Base-by-base conservation (phyloP, 2,329 filamentous ascomycete species). In the Alternaria novae-zelandiae region DNA sequence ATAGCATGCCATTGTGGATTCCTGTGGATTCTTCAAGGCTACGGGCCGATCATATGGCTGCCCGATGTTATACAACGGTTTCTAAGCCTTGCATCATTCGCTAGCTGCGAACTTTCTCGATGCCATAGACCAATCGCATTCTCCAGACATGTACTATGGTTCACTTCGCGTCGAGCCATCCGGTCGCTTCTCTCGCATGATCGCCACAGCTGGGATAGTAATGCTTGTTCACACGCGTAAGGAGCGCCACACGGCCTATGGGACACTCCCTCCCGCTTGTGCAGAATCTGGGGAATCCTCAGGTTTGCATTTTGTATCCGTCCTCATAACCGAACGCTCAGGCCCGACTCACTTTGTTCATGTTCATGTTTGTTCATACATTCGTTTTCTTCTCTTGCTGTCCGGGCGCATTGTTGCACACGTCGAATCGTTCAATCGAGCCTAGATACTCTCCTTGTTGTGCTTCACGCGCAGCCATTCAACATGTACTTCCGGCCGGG, bases 401-500 rank as follows among this genome's bases (percentile, higher is more conserved):
- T 44, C 53, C 21, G 46, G 61, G 61, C 50, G 36, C 50, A 59
- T 56, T 41, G 43, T 43, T 58, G 50, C 45, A 56, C 32, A 28
- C 36, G 32, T 61, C 45, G 47, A 26, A 44, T 53, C 43, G 21
- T 58, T 47, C 36, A 50, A 53, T 55, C 32, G 49, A 44, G 20
- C 36, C 12, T 28, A 54, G 36, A 13, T 44, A 43, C 53, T 15
- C 7, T 44, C 23, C 23, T 41, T 41, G 28, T 54, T 57, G 46
- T 54, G 58, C 49, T 45, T 50, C 45, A 30, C 54, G 44, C 41
- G 44, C 50, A 23, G 50, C 21, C 5, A 45, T 23, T 49, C 41
- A 41, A 75, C 30, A 53, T 77, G 74, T 79, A 68, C 58, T 44
- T 77, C 17, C 69, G 76, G 28, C 74, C 77, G 25, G 76, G 77